Evolutionary conservation across 495 filamentous ascomycete species (phyloP).

Genomic region (Xylaria telfairii): DNA sequence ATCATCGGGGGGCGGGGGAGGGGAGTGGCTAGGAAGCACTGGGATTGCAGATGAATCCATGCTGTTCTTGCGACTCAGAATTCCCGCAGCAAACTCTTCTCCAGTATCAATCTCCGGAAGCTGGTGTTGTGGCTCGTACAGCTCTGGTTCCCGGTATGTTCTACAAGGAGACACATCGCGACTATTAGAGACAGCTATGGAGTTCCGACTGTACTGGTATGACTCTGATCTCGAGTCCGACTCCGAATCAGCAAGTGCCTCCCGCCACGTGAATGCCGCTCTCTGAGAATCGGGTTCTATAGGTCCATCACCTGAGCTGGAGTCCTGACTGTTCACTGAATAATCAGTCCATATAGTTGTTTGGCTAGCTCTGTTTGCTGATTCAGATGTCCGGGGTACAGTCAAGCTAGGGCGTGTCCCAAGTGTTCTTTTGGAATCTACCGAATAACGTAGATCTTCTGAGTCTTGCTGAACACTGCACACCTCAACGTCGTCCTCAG

Average conservation of each 20-base stretch:
- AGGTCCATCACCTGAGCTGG: slow-evolving; percentile 37
- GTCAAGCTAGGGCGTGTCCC: slow-evolving; percentile 42
- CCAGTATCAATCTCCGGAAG: slow-evolving; percentile 47
- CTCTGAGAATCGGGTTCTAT: slow-evolving; percentile 36
- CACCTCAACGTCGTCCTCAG: slow-evolving; percentile 22
- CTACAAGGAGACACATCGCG: slow-evolving; percentile 30
- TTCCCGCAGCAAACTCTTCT: slow-evolving; percentile 40
- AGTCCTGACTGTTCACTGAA: slow-evolving; percentile 56
- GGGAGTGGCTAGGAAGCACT: slow-evolving; percentile 43
- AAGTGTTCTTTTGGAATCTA: slow-evolving; percentile 37
- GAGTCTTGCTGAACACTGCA: slow-evolving; percentile 19
- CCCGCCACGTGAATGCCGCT: slow-evolving; percentile 34
- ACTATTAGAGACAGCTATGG: slow-evolving; percentile 30
- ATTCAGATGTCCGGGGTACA: slow-evolving; percentile 51
- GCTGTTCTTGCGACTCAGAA: slow-evolving; percentile 34
- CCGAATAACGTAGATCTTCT: slow-evolving; percentile 35
- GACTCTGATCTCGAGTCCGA: slow-evolving; percentile 38
- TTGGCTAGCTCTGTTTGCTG: slow-evolving; percentile 56
- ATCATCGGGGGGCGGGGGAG: slow-evolving; percentile 39
- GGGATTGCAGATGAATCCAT: slow-evolving; percentile 30
- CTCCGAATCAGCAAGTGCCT: slow-evolving; percentile 37
- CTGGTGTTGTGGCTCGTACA: slow-evolving; percentile 36
- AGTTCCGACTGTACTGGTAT: slow-evolving; percentile 33
- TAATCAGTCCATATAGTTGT: slow-evolving; percentile 63
- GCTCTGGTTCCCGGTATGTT: slow-evolving; percentile 29